Evolutionary conservation across 1,139 yeast species (phyloP), one percentile per base, ranked within the genome.

Genomic region (Kurtzmaniella natalensis): DNA sequence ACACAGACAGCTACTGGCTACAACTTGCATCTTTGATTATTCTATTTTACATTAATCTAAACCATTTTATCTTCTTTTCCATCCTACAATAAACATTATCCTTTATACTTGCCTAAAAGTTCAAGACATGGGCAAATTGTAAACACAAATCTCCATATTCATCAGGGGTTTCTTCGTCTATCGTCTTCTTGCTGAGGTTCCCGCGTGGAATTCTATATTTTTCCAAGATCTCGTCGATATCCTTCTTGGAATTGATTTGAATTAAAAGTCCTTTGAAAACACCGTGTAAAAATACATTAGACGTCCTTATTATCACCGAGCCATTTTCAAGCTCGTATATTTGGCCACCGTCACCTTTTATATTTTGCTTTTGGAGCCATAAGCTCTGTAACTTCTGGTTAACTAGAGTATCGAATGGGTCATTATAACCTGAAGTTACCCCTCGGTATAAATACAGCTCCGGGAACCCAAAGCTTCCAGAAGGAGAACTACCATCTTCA

Each of bases 341-440:
- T 35, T 73, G 73, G 1, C 86, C 86, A 4, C 92, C 92, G 41
- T 83, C 92, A 2, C 94, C 94, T 43, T 76, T 73, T 30, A 84
- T 70, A n/a, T 76, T 65, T 53, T 85, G 95, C 39, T 85, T 64
- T 36, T 76, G 69, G 1, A 69, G 61, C 95, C 95, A 86, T 35
- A 81, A 55, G 44, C 87, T 76, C 49, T 79, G 85, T 35, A 85
- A 56, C 48, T 82, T 81, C 25, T 73, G 71, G 18, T 65, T 62
- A 0, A 75, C 53, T 36, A 80, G 46, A 46, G 51, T 45, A 41
- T 76, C 81, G 44, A 74, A 72, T 14, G 66, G 60, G 41, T 74
- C 80, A 37, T 65, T 66, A 25, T 72, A 48, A 2, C 74, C 78
- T 0, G 66, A 55, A 2, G 78, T 67, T 15, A 76, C 73, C 1